Evolutionary conservation across 2,329 filamentous ascomycete genomes (phyloP).

Genomic region (Rosellinia necatrix): DNA sequence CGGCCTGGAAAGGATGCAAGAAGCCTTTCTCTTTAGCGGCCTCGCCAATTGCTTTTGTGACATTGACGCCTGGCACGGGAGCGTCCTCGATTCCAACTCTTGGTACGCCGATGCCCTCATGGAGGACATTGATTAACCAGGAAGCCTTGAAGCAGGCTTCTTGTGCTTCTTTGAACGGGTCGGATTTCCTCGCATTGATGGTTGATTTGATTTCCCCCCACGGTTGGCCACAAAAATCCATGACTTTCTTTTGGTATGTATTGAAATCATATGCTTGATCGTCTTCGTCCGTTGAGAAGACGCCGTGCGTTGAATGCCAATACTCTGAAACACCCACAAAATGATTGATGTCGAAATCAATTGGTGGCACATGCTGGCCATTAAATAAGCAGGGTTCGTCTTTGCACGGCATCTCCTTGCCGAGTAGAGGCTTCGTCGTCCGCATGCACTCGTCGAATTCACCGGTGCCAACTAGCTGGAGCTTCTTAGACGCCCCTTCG

Average conservation of each 20-base stretch:
- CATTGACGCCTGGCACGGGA: slow-evolving; percentile 61
- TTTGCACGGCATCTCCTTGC: slow-evolving; percentile 83
- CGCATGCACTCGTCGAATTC: slow-evolving; percentile 83
- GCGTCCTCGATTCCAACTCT: slow-evolving; percentile 76
- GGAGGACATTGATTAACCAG: slow-evolving; percentile 95
- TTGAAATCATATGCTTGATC: slow-evolving; percentile 82
- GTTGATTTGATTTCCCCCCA: slow-evolving; percentile 78
- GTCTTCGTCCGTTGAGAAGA: slow-evolving; percentile 80
- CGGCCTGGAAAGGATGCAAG: slow-evolving; percentile 84
- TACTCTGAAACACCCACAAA: slow-evolving; percentile 98
- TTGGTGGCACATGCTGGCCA: slow-evolving; percentile 88
- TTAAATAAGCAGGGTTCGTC: slow-evolving; percentile 88
- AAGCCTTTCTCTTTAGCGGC: slow-evolving; percentile 75
- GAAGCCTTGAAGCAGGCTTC: slow-evolving; percentile 97
- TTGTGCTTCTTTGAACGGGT: slow-evolving; percentile 77
- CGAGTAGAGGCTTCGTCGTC: slow-evolving; percentile 81
- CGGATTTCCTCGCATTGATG: slow-evolving; percentile 69
- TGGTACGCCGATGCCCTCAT: slow-evolving; percentile 94
- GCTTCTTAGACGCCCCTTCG: slow-evolving; percentile 45
- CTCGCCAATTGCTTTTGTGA: slow-evolving; percentile 71
- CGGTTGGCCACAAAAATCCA: slow-evolving; percentile 80
- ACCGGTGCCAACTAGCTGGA: slow-evolving; percentile 79
- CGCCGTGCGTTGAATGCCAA: slow-evolving; percentile 97
- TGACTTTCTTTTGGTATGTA: slow-evolving; percentile 84
- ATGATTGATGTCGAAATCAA: slow-evolving; percentile 96